Evolutionary conservation across 108 stramenopile species (phyloP).

Genomic region (Bacterosira constricta): DNA sequence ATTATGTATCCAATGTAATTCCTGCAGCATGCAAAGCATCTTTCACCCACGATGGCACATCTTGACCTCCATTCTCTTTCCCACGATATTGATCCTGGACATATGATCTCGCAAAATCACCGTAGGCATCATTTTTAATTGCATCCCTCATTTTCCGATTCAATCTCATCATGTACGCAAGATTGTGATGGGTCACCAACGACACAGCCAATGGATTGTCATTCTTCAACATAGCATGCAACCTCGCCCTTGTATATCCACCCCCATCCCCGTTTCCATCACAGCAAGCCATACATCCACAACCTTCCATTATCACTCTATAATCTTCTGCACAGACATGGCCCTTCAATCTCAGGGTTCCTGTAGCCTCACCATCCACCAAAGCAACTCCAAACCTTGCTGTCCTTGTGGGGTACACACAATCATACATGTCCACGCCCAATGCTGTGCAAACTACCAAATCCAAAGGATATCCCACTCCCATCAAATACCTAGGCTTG

Average conservation of each 20-base stretch:
- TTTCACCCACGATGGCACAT: constrained; percentile 83
- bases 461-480: constrained; percentile 98
- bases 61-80: constrained; percentile 49
- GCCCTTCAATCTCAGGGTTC: constrained; percentile 76
- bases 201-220: constrained; percentile 83
- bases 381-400: constrained; percentile 96
- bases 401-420: constrained; percentile 98
- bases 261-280: constrained; percentile 24
- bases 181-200: constrained; percentile 93
- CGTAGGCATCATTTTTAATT: constrained; percentile 78
- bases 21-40: constrained; percentile 84
- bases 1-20: constrained; percentile 34
- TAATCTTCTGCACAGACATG: constrained; percentile 70
- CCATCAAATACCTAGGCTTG: constrained; percentile 97
- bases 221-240: constrained; percentile 85
- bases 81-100: constrained; percentile 71
- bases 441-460: constrained; percentile 96
- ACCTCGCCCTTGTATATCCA: constrained; percentile 71
- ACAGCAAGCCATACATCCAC: constrained; percentile 81
- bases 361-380: constrained; percentile 64
- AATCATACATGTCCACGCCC: constrained; percentile 99
- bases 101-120: constrained; percentile 73
- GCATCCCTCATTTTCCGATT: constrained; percentile 88
- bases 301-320: constrained; percentile 72
- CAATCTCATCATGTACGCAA: constrained; percentile 94